Conservation (phyloP, 352 stramenopile genomes). For the Phytophthora sansomeana region DNA sequence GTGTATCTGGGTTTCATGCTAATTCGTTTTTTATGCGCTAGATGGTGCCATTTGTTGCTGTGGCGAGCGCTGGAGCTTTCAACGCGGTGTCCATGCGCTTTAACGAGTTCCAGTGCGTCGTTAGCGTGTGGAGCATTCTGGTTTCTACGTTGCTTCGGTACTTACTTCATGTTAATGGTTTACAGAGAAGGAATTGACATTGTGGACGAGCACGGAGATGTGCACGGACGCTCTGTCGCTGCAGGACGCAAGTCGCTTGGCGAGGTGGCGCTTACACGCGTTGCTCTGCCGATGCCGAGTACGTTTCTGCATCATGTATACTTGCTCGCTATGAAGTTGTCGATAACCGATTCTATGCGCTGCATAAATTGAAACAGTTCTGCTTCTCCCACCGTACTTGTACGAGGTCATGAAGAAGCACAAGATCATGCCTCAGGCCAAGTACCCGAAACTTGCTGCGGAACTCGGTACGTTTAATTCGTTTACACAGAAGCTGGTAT, state of each 20-base stretch:
- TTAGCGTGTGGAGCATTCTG: background rate
- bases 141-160: slow-evolving; percentile 5
- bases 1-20: background rate
- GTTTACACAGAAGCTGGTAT: background rate
- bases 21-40: slow-evolving; percentile 27
- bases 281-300: slow-evolving; percentile 86
- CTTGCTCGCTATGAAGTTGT: background rate
- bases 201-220: slow-evolving; percentile 80
- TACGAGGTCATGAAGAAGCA: slow-evolving; percentile 81
- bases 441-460: slow-evolving; percentile 77
- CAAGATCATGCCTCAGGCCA: slow-evolving; percentile 73
- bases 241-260: slow-evolving; percentile 82
- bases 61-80: slow-evolving; percentile 83
- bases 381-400: slow-evolving; percentile 84
- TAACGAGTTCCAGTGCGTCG: slow-evolving; percentile 82
- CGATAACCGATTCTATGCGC: background rate
- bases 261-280: slow-evolving; percentile 81
- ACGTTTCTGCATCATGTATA: slow-evolving; percentile 25
- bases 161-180: slow-evolving; percentile 7
- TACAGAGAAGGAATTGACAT: slow-evolving; percentile 85
- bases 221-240: slow-evolving; percentile 79
- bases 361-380: slow-evolving; percentile 45
- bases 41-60: slow-evolving; percentile 87
- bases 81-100: slow-evolving; percentile 92
- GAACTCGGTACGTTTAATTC: slow-evolving; percentile 64